Conservation (phyloP, 306 rosid genomes). For the Trifolium repens region DNA sequence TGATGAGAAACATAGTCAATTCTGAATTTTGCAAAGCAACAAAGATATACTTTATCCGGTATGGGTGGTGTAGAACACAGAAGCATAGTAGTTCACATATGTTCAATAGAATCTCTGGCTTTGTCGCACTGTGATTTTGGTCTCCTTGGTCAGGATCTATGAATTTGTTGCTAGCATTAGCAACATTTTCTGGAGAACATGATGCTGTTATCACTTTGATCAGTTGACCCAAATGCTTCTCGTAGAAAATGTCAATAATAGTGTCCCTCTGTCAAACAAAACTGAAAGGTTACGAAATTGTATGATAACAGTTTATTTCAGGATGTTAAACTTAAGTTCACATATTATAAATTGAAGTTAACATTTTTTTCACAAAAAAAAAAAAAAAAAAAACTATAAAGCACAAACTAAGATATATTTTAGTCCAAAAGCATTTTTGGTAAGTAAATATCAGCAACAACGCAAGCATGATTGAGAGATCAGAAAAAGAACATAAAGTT, state of each 20-base stretch:
- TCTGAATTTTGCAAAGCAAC: conserved; percentile 36
- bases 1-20: conserved; percentile 30
- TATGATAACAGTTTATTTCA: neutral
- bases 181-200: conserved; percentile 62
- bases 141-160: conserved; percentile 47
- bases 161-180: conserved; percentile 46
- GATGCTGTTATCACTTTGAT: conserved; percentile 76
- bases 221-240: conserved; percentile 84
- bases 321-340: neutral
- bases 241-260: conserved; percentile 85
- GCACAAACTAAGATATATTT: neutral
- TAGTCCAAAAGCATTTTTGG: neutral
- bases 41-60: conserved; percentile 87
- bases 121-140: conserved; percentile 54
- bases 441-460: conserved; percentile 15
- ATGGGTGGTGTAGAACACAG: conserved; percentile 96
- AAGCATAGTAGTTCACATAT: conserved; percentile 92
- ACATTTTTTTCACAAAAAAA: neutral
- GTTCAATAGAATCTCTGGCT: conserved; percentile 93
- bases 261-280: conserved; percentile 76
- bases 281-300: conserved; percentile 38
- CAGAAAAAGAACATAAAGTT: conserved; percentile 21
- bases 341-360: neutral
- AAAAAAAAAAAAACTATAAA: neutral
- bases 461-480: conserved; percentile 7